A percentile compares a stretch with the other conserved stretches of the same genome.
Evolutionary conservation across 768 basidiomycete genomes (phyloP).

Genomic region (Myochromella boudieri): DNA sequence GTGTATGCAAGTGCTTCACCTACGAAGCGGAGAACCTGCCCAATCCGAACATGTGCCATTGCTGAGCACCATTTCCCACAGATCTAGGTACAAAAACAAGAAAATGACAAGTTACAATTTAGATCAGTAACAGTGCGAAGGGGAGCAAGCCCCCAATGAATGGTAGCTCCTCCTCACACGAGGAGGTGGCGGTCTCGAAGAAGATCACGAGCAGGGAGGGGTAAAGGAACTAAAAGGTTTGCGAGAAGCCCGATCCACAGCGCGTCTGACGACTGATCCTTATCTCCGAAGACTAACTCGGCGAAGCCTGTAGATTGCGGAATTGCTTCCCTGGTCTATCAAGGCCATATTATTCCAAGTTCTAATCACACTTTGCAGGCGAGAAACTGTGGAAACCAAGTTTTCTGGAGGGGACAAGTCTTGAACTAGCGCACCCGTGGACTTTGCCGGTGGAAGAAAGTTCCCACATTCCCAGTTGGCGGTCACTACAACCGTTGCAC

Average conservation of each 20-base stretch:
- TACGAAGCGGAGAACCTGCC: too few relatives aligned
- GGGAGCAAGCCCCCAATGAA: too few relatives aligned
- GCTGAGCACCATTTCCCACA: too few relatives aligned
- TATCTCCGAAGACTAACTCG: slow-evolving; percentile 93
- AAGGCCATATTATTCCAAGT: slow-evolving; percentile 84
- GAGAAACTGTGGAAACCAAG: slow-evolving; percentile 79
- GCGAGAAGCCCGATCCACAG: slow-evolving; percentile 70
- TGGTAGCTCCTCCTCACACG: too few relatives aligned
- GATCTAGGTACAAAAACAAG: too few relatives aligned
- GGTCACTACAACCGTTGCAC: slow-evolving; percentile 82
- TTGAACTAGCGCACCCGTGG: slow-evolving; percentile 89
- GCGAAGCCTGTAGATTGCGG: slow-evolving; percentile 83
- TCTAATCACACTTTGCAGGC: slow-evolving; percentile 59
- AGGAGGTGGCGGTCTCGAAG: background rate
- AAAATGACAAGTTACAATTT: too few relatives aligned
- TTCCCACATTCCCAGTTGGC: slow-evolving; percentile 78
- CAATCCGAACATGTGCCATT: too few relatives aligned
- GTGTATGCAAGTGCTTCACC: too few relatives aligned
- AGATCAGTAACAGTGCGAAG: too few relatives aligned
- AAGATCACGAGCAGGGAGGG: too few relatives aligned
- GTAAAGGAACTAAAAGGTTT: too few relatives aligned
- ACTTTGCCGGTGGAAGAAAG: slow-evolving; percentile 57
- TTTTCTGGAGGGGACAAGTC: slow-evolving; percentile 94
- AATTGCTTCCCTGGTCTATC: slow-evolving; percentile 92
- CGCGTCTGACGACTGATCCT: slow-evolving; percentile 86